A percentile compares a stretch with the other conserved stretches of the same genome.
phyloP scores from a whole-genome alignment of 2,329 filamentous ascomycete genomes.

The Triangularia verruculosa region DNA sequence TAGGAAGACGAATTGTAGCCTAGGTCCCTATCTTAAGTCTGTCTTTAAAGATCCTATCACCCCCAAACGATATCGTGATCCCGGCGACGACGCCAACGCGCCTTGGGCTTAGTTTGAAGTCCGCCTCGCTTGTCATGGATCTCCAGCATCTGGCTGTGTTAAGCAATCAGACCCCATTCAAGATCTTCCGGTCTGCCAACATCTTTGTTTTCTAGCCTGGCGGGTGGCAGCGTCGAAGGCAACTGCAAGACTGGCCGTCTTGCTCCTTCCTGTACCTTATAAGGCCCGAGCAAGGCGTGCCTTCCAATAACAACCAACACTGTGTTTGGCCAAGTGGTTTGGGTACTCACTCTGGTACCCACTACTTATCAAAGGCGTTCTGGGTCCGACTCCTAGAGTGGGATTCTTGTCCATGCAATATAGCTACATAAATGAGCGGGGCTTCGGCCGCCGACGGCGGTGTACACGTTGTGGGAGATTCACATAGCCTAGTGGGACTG shows the following conservation, averaged over 20 bases:
- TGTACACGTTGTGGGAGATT: not conserved
- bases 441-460: not conserved
- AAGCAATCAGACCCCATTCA: not conserved
- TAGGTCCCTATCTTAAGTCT: slow-evolving; percentile 23
- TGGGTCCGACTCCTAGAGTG: not conserved
- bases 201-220: not conserved
- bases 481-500: not conserved
- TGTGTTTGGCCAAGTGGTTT: not conserved
- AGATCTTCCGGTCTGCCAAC: not conserved
- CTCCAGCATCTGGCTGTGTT: slow-evolving; percentile 31
- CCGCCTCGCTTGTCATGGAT: slow-evolving; percentile 27
- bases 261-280: not conserved
- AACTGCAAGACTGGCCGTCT: not conserved
- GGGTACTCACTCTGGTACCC: not conserved
- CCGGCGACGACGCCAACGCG: slow-evolving; percentile 29
- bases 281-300: not conserved
- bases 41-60: slow-evolving; percentile 22
- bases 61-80: slow-evolving; percentile 29
- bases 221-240: not conserved
- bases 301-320: not conserved
- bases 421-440: not conserved
- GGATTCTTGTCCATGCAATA: not conserved
- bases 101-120: slow-evolving; percentile 27
- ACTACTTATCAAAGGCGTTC: not conserved
- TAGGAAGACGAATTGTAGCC: slow-evolving; percentile 3